Base-by-base conservation (phyloP, 2,329 filamentous ascomycete genomes). In the Paramyrothecium sp. region DNA sequence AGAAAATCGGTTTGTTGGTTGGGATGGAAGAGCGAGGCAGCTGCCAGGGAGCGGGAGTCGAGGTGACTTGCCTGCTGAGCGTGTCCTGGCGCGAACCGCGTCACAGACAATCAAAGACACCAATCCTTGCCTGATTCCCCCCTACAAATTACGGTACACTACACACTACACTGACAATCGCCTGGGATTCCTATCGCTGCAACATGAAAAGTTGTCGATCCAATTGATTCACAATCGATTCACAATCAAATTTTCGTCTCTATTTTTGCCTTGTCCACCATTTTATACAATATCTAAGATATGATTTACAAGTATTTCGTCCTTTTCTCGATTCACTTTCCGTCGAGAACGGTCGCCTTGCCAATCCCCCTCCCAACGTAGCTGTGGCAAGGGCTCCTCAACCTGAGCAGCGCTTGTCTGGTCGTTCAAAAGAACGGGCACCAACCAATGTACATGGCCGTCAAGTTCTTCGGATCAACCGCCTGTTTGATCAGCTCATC, bases 391-490 rank as follows among this genome's bases (percentile, higher is more conserved):
- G 26, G 26, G 26, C 4, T 5, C 5, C 26, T 30, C 26, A 30
- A 30, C 10, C 26, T 10, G 26, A 30, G 5, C 4, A 30, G 10
- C 26, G 4, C 26, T 10, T 30, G 26, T 30, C 26, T 10, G 4
- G 26, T 30, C 26, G 5, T 30, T 30, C 70, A 85, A 65, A 86
- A 70, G 65, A 86, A 86, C 21, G 84, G 80, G 68, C 83, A 85
- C 94, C 94, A 98, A 20, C 95, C 95, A 75, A 98, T 97, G 74
- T 98, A 99, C 96, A 99, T 99, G 44, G 87, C 86, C 19, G 91
- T 86, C 74, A 99, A 73, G 71, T 95, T 96, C 68, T 78, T 84
- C 56, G 89, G 85, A 72, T 92, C 87, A 21, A 89, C 90, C 34
- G 96, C 95, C 76, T 94, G 88, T 70, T 89, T 86, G 65, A 99